phyloP scores from a whole-genome alignment of 2,329 filamentous ascomycete genomes.

The Cercospora berteroae region DNA sequence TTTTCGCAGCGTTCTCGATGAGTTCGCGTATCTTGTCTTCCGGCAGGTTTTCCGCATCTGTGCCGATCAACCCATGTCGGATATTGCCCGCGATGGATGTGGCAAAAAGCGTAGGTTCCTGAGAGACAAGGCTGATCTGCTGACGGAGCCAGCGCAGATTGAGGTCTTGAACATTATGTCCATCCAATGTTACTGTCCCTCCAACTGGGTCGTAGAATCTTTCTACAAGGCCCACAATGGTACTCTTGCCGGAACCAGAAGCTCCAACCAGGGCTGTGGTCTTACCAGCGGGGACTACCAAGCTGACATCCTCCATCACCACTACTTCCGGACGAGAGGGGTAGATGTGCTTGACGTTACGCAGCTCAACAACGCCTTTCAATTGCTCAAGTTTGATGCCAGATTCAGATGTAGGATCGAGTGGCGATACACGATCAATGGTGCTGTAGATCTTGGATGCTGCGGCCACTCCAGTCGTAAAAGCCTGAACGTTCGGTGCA shows the following conservation, averaged over 20 bases:
- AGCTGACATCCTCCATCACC: conserved; percentile 79
- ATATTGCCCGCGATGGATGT: conserved; percentile 91
- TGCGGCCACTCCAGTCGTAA: conserved; percentile 77
- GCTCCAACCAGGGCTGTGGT: conserved; percentile 91
- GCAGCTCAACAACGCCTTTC: conserved; percentile 75
- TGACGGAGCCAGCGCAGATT: conserved; percentile 90
- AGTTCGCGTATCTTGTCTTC: conserved; percentile 68
- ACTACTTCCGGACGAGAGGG: conserved; percentile 87
- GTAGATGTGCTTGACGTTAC: conserved; percentile 87
- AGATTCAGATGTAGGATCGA: conserved; percentile 69
- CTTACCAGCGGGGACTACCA: conserved; percentile 82
- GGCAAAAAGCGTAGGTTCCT: conserved; percentile 87
- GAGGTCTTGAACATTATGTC: conserved; percentile 72
- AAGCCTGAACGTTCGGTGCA: conserved; percentile 80
- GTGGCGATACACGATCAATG: conserved; percentile 81
- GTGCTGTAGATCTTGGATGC: conserved; percentile 90
- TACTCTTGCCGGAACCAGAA: conserved; percentile 92
- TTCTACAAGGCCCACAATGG: conserved; percentile 88
- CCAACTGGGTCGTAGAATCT: conserved; percentile 89
- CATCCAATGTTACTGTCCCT: conserved; percentile 77
- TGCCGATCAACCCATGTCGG: conserved; percentile 84
- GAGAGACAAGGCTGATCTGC: conserved; percentile 87
- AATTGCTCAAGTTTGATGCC: conserved; percentile 73
- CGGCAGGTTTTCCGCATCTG: conserved; percentile 65
- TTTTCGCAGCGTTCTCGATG: conserved; percentile 77